These are phyloP conservation scores for Tetraselmis chui DNA, from an alignment of 139 green algal genomes.

Conservation along the genomic window DNA sequence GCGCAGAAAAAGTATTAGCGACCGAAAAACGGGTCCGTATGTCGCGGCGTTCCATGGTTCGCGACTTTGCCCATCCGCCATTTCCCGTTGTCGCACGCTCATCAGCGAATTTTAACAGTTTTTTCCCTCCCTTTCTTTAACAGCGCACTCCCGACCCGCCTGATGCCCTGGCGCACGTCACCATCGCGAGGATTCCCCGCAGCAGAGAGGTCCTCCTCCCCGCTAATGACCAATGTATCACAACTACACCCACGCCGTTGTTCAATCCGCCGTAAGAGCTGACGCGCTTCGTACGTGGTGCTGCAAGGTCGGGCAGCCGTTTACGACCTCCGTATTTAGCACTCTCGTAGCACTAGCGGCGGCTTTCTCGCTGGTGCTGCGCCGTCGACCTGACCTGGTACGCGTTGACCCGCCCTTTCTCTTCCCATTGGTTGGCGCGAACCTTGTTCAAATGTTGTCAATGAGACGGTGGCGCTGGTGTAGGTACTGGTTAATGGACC, in stretches of 20 bases:
- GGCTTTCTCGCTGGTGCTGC: conserved; percentile 31
- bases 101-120: no score
- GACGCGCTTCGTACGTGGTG: no score
- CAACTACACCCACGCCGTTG: no score
- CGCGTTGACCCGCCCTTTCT: neutral
- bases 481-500: conserved; percentile 79
- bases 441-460: no score
- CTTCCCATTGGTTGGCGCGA: neutral
- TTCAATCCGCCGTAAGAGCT: no score
- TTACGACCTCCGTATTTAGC: conserved; percentile 55
- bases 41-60: no score
- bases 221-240: no score
- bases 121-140: no score
- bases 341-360: conserved; percentile 47
- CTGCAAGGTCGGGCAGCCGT: conserved; percentile 61
- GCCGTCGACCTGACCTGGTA: conserved; percentile 44
- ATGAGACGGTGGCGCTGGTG: neutral
- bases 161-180: conserved; percentile 6
- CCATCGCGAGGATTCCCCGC: conserved; percentile 47
- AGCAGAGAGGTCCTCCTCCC: conserved; percentile 58
- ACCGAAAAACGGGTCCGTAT: conserved; percentile 22
- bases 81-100: no score
- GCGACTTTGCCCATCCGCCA: no score
- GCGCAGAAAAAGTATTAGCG: conserved; percentile 40
- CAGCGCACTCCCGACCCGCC: no score